These are phyloP conservation scores for Aotearoamyces nothofagi DNA, from an alignment of 2,329 filamentous ascomycete genomes.

Conservation along the genomic window DNA sequence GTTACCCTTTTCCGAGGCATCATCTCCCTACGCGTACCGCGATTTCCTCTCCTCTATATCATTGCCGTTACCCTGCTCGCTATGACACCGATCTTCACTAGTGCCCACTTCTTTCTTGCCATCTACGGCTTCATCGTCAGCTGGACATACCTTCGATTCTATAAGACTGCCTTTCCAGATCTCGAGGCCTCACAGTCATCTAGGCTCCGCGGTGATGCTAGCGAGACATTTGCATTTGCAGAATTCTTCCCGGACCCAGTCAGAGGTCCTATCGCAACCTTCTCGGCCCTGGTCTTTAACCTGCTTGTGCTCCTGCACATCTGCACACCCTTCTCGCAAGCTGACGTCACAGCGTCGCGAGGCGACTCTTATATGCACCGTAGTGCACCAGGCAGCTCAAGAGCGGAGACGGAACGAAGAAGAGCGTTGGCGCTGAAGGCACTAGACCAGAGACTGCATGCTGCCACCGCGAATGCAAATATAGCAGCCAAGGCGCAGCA, in stretches of 20 bases:
- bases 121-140: constrained; percentile 71
- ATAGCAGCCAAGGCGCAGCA: constrained; percentile 23
- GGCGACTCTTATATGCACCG: constrained; percentile 45
- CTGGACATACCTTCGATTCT: constrained; percentile 96
- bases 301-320: constrained; percentile 60
- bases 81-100: constrained; percentile 41
- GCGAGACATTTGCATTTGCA: constrained; percentile 89
- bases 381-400: constrained; percentile 36
- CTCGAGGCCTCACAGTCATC: constrained; percentile 45
- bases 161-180: constrained; percentile 60
- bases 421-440: constrained; percentile 78
- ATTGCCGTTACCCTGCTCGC: constrained; percentile 55
- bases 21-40: constrained; percentile 71
- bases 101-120: constrained; percentile 65
- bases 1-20: constrained; percentile 85
- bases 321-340: constrained; percentile 72
- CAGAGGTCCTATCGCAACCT: constrained; percentile 59
- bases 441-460: constrained; percentile 78
- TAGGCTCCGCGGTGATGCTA: constrained; percentile 73
- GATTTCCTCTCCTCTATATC: constrained; percentile 59
- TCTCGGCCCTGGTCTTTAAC: constrained; percentile 64
- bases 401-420: constrained; percentile 43
- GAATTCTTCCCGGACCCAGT: constrained; percentile 84
- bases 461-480: constrained; percentile 42
- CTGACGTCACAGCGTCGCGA: constrained; percentile 62